Conservation (phyloP, 306 rosid genomes). For the Cicer cuneatum region DNA sequence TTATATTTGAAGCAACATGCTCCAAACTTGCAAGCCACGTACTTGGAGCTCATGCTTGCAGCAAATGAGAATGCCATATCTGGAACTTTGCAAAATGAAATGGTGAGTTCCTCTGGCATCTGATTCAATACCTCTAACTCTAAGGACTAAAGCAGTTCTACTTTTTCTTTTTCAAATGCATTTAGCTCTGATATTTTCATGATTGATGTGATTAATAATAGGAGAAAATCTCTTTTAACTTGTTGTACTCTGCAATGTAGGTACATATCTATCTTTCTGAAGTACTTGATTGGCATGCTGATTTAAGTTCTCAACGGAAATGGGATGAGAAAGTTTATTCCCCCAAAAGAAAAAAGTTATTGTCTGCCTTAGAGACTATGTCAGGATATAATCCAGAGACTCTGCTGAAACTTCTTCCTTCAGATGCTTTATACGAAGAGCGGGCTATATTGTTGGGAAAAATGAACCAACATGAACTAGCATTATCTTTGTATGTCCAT, state of each 20-base stretch:
- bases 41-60: conserved; percentile 93
- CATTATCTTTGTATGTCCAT: conserved; percentile 88
- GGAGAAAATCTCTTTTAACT: conserved; percentile 28
- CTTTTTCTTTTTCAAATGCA: conserved; percentile 21
- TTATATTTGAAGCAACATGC: conserved; percentile 96
- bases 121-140: conserved; percentile 33
- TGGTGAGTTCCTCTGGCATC: conserved; percentile 61
- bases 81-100: conserved; percentile 93
- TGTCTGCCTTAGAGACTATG: conserved; percentile 78
- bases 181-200: conserved; percentile 38
- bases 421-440: conserved; percentile 90
- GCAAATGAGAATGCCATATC: conserved; percentile 89
- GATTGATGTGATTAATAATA: conserved; percentile 2
- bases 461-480: conserved; percentile 96
- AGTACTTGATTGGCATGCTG: conserved; percentile 90
- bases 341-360: conserved; percentile 79
- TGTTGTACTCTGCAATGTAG: conserved; percentile 52
- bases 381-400: conserved; percentile 91
- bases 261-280: conserved; percentile 89
- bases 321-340: conserved; percentile 92
- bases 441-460: conserved; percentile 91
- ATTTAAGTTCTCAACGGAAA: conserved; percentile 65
- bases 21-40: conserved; percentile 88
- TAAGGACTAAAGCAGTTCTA: conserved; percentile 30
- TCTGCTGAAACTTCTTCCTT: conserved; percentile 80